A percentile compares a stretch with the other conserved stretches of the same genome.
These are phyloP conservation scores for Fusarium sp. DNA, from an alignment of 2,329 filamentous ascomycete species.

Conservation along the genomic window DNA sequence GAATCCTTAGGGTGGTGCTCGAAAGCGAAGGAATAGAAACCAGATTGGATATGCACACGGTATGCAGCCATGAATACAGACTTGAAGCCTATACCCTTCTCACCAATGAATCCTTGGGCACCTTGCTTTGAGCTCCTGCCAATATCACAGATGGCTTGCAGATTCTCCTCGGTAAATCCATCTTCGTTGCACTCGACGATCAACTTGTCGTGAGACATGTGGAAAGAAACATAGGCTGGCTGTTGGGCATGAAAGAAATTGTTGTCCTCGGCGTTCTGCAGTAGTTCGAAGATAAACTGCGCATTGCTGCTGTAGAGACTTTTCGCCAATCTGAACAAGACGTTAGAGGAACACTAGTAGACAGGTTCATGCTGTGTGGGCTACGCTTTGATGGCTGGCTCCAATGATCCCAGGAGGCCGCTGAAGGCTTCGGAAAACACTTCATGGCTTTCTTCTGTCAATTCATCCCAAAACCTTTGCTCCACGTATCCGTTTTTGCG, in stretches of 20 bases:
- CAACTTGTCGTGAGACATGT: background rate
- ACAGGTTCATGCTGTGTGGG: background rate
- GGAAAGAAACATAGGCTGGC: constrained; percentile 11
- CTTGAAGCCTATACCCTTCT: too few relatives aligned
- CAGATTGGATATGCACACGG: too few relatives aligned
- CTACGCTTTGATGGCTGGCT: constrained; percentile 1
- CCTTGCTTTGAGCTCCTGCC: background rate
- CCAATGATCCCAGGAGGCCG: background rate
- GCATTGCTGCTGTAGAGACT: constrained; percentile 13
- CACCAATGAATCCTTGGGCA: too few relatives aligned
- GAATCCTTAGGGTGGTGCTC: too few relatives aligned
- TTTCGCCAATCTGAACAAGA: background rate
- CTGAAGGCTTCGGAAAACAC: background rate
- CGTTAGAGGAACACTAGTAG: background rate
- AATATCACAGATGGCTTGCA: background rate
- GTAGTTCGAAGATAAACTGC: constrained; percentile 19
- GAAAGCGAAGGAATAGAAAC: too few relatives aligned
- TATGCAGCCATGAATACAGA: too few relatives aligned
- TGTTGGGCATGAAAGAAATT: background rate
- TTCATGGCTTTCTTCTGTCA: background rate
- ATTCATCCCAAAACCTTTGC: background rate
- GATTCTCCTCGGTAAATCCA: background rate
- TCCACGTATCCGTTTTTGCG: background rate
- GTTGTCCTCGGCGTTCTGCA: constrained; percentile 29
- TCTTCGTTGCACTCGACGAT: constrained; percentile 30